Evolutionary conservation across 2,329 filamentous ascomycete genomes (phyloP), one percentile per base, ranked within the genome.

Genomic region (Aspergillus vadensis): DNA sequence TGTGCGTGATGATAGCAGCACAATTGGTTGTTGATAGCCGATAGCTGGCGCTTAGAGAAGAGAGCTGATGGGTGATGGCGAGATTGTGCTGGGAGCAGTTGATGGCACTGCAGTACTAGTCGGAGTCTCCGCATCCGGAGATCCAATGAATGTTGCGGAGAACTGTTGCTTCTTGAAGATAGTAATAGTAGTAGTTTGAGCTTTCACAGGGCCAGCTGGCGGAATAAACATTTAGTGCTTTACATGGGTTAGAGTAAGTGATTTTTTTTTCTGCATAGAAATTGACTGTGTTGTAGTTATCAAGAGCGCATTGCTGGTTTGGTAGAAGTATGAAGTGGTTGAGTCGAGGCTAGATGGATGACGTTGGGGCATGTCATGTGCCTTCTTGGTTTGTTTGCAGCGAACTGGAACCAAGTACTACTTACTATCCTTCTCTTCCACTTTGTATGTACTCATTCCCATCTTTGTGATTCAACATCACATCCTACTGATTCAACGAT

Each of bases 21-120:
- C n/a, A 23, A 36, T 25, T 17, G 49, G 41, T 50, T 25, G 41
- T 50, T 25, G 9, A n/a, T 52, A 36, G 30, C 4, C 41, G 58
- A 55, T 43, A 50, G 58, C n/a, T 8, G 51, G 60, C 49, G 61
- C 52, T 49, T 39, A 27, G 44, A 19, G 50, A 47, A 12, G 54
- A 50, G 47, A 25, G 36, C 19, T 54, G 58, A 32, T 60, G 50
- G 52, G 49, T 52, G 25, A 41, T 54, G 60, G 44, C 43, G 62
- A 43, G 36, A 19, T 14, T 6, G 39, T 9, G 32, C 10, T 44
- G 27, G 25, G 25, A 21, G 41, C 23, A 32, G 53, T 30, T 23
- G 41, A 44, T 44, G 41, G 41, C 10, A 15, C 41, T 12, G 10
- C 41, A 19, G 39, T 32, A 55, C n/a, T 44, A 55, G 39, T 17